Evolutionary conservation across 2,329 filamentous ascomycete genomes (phyloP), one percentile per base, ranked within the genome.

Genomic region (Aschersonia sp.): DNA sequence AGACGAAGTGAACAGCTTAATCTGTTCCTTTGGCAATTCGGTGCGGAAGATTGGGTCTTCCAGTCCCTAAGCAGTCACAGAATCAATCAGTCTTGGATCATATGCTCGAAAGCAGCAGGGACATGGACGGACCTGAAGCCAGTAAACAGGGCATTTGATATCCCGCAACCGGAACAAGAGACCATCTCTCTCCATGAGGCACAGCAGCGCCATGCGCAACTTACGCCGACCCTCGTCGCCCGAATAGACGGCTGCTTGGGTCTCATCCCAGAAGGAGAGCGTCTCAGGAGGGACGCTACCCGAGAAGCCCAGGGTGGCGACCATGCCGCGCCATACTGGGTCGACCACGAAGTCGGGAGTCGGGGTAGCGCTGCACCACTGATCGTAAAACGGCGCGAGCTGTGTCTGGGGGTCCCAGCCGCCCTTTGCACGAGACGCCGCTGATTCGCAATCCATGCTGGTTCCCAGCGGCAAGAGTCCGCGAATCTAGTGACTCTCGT

Each of bases 391-490:
- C 5, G 68, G 62, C 2, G 55, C 52, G 7, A 71, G 62, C 45
- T 66, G 61, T 0, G 65, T 58, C 42, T 63, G 62, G 33, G 68
- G 67, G 50, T 76, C 67, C 73, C 72, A 76, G 58, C 69, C 71
- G 11, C 71, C 71, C 42, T 68, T 67, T 30, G 56, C 56, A 2
- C 71, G 65, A 7, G 70, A 68, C 9, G 62, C 62, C 3, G 63
- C 54, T 6, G 72, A 73, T 61, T 76, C 72, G 54, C 63, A 69
- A 57, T 76, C 73, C 69, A 76, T 72, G 0, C 70, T 73, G 5
- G 70, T 73, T 32, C 71, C 72, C 5, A 76, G 60, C 4, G 66
- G 64, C 14, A 76, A 53, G 1, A 75, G 54, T 12, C 73, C 73
- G 12, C 65, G 56, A 39, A 76, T 70, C 69, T 72, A 49, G 30